phyloP scores from a whole-genome alignment of 2,329 filamentous ascomycete genomes.

The Cytospora chrysosperma region DNA sequence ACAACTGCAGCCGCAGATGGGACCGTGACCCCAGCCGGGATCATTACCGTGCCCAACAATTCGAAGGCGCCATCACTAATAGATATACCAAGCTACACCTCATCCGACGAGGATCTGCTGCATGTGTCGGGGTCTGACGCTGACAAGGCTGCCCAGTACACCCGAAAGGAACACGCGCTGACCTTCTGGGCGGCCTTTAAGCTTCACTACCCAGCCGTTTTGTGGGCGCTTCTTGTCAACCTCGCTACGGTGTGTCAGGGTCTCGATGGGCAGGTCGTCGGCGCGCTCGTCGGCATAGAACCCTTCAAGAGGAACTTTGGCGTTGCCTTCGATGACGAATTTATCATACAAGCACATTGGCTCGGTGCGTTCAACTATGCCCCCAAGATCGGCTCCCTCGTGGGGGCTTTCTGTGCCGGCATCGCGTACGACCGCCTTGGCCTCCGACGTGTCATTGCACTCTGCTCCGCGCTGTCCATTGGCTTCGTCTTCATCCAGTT shows the following conservation, averaged over 20 bases:
- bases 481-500: conserved; percentile 47
- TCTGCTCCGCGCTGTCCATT: conserved; percentile 31
- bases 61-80: neutral
- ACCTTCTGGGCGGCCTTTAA: conserved; percentile 12
- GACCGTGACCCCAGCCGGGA: neutral
- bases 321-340: neutral
- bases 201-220: conserved; percentile 16
- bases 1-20: neutral
- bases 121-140: neutral
- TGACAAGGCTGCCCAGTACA: conserved; percentile 2
- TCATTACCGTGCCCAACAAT: neutral
- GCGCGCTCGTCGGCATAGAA: conserved; percentile 11
- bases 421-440: conserved; percentile 28
- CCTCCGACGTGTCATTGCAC: conserved; percentile 29
- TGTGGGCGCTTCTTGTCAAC: conserved; percentile 16
- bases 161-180: conserved; percentile 9
- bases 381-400: conserved; percentile 14
- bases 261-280: conserved; percentile 13
- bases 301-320: conserved; percentile 13
- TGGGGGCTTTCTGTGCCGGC: conserved; percentile 17
- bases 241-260: conserved; percentile 16
- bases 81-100: neutral
- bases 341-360: conserved; percentile 17
- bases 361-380: conserved; percentile 20
- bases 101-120: neutral